Evolutionary conservation across 1,284 basidiomycete species (phyloP), one percentile per base, ranked within the genome.

Genomic region (Takashimella koratensis): DNA sequence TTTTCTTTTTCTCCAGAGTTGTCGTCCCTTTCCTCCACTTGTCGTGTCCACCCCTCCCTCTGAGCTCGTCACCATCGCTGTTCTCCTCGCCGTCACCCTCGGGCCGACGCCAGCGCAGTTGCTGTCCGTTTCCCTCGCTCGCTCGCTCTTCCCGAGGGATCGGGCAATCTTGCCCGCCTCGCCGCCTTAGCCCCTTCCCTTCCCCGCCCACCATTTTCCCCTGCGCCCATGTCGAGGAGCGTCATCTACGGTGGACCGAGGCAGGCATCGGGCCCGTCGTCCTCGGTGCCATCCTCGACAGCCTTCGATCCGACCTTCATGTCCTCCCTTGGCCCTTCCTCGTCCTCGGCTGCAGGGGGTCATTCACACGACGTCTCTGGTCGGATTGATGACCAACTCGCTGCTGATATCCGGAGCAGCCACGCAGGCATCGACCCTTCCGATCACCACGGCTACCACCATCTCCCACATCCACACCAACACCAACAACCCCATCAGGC

Each of bases 1-100:
- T 43, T 23, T 23, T 19, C 43, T 43, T 23, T 20, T 43, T 23
- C 22, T 43, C 43, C 43, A 23, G 19, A 20, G 43, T 43, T 20
- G 16, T 36, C 8, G 30, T 16, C 30, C 30, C 30, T 36, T 36
- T 26, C 16, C n/a, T 46, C 16, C 46, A 48, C 11, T 4, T 26
- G 6, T 48, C 27, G 19, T n/a, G n/a, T 48, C n/a, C 27, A 36
- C 46, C 27, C 25, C 46, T 39, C 21, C 39, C 13, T 39, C 27
- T 36, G 16, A 36, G 8, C 30, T 36, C 30, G 8, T 36, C 30
- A 36, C 30, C 36, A 41, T 13, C 19, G 52, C 49, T 2, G 5
- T 49, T 51, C 45, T 21, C 51, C 23, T 27, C 49, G 3, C 16
- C 52, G 2, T 6, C 59, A 2, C 62, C 16, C 30, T 36, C 47